These are phyloP conservation scores for Asterophora parasitica DNA, from an alignment of 768 basidiomycete species.

Conservation along the genomic window DNA sequence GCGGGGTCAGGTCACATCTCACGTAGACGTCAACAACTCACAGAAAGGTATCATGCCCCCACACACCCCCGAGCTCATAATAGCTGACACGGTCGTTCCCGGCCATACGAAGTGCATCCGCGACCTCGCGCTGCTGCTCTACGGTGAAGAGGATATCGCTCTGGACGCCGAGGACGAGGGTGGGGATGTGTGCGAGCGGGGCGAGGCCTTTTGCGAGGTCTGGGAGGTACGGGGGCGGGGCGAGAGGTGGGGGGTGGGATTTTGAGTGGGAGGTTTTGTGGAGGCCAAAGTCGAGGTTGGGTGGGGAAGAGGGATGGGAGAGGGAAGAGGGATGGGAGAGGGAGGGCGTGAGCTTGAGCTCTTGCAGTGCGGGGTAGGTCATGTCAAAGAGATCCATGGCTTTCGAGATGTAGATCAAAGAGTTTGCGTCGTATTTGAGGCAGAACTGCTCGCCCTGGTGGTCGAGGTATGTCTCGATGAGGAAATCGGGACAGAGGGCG, in stretches of 20 bases:
- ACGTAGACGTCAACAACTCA: constrained; percentile 33
- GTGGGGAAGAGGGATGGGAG: constrained; percentile 21
- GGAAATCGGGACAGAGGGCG: constrained; percentile 91
- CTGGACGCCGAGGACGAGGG: constrained; percentile 89
- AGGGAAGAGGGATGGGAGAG: constrained; percentile 22
- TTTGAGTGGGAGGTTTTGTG: constrained; percentile 54
- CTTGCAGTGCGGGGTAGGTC: constrained; percentile 69
- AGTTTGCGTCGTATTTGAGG: constrained; percentile 98
- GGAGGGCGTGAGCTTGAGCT: constrained; percentile 51
- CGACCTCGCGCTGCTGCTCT: constrained; percentile 94
- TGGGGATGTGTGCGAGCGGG: constrained; percentile 73
- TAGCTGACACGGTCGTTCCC: constrained; percentile 90
- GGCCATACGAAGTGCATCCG: constrained; percentile 84
- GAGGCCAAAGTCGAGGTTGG: constrained; percentile 16
- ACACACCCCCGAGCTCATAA: constrained; percentile 98
- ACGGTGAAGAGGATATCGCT: constrained; percentile 96
- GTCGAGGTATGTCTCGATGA: constrained; percentile 98
- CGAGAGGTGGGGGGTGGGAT: constrained; percentile 67
- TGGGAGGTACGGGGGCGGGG: constrained; percentile 69
- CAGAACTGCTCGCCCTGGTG: constrained; percentile 97
- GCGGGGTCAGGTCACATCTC: neutral
- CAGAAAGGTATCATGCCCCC: constrained; percentile 99
- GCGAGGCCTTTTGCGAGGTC: constrained; percentile 75
- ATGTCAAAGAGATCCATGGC: constrained; percentile 99
- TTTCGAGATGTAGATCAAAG: constrained; percentile 96